Base-by-base conservation (phyloP, 768 basidiomycete genomes). In the Boletales sp. region DNA sequence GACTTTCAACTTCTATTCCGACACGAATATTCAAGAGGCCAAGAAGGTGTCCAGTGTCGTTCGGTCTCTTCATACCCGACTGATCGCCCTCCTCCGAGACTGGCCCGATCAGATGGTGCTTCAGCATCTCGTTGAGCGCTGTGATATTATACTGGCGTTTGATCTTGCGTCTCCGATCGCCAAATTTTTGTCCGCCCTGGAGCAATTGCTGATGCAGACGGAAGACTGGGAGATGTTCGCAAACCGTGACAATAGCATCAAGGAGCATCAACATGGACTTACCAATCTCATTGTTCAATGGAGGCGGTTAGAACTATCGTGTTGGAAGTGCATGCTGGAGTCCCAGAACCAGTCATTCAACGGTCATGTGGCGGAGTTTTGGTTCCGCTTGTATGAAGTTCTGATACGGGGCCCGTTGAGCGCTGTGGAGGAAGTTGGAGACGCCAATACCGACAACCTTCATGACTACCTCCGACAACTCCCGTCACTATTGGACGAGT, bases 61-160 rank as follows among this genome's bases (percentile, higher is more conserved):
- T 9, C 57, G 61, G 5, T 58, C 72, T 5, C 74, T 95, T 17
- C 72, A 73, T 41, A 49, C 49, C 4, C 80, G 84, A 2, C 72
- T 98, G 28, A 58, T 71, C 13, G 51, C 33, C 3, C 74, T 96
- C 17, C 75, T 86, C 21, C 69, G 74, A 53, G 86, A 93, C 57
- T 99, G 93, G 94, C 95, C 96, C 0, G 95, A 98, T 55, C 96
- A 99, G 66, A 93, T 94, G 87, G 90, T 97, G 9, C 75, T 96
- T n/a, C 88, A 87, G 28, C 85, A 95, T 64, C 77, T 99, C 33
- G 72, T 74, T 33, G 79, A 78, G 49, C 84, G 86, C 31, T 93
- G 87, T 59, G 76, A 86, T 36, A 66, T 73, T 8, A 76, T 93
- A 51, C 70, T 93, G 37, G 61, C 70, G 0, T 71, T 93, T 18